phyloP scores from a whole-genome alignment of 2,329 filamentous ascomycete genomes.

The Microsporum canis region DNA sequence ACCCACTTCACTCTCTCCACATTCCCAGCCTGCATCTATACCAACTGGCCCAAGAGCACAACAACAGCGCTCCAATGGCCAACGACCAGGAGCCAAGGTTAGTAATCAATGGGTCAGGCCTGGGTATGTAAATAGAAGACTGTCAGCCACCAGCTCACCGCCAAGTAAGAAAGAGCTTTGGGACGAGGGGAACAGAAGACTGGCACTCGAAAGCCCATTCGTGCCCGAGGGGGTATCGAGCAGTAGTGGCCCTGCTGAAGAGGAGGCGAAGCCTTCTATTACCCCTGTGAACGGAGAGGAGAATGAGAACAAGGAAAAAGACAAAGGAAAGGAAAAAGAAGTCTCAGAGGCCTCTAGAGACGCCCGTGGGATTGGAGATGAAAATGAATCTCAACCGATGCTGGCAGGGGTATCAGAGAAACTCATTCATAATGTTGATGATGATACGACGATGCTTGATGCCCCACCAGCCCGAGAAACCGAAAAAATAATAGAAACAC shows the following conservation, averaged over 20 bases:
- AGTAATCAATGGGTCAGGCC: constrained; percentile 32
- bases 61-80: constrained; percentile 22
- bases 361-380: background rate
- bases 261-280: background rate
- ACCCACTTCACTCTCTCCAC: constrained; percentile 24
- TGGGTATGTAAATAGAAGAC: constrained; percentile 19
- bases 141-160: constrained; percentile 11
- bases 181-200: background rate
- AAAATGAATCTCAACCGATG: background rate
- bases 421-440: background rate
- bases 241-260: background rate
- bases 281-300: background rate
- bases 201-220: background rate
- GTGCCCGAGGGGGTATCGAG: background rate
- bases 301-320: background rate
- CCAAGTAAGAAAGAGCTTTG: constrained; percentile 23
- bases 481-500: constrained; percentile 11
- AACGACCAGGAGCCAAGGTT: constrained; percentile 23
- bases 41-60: constrained; percentile 34
- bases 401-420: background rate
- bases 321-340: background rate
- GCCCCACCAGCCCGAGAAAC: background rate
- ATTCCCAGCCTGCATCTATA: constrained; percentile 26
- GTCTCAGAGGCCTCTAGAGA: background rate
- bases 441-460: background rate